phyloP scores from a whole-genome alignment of 768 basidiomycete genomes.

The Serpula lacrymans region DNA sequence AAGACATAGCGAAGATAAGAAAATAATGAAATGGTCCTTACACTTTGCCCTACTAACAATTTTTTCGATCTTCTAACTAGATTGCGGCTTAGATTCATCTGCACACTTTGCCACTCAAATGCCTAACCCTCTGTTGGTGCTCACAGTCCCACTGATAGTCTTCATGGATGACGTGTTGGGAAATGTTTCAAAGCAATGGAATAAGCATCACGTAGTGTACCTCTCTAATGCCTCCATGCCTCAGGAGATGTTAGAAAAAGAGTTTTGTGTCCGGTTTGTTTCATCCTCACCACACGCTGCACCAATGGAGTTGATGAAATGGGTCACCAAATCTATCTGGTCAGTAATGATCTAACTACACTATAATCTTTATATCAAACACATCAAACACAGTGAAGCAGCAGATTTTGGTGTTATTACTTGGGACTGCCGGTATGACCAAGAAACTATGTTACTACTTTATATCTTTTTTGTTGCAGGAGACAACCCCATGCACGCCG shows the following conservation, averaged over 20 bases:
- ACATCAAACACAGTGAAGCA: too few relatives aligned
- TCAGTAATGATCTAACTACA: conserved; percentile 3
- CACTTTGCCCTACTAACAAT: too few relatives aligned
- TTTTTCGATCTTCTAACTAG: too few relatives aligned
- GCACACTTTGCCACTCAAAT: conserved; percentile 10
- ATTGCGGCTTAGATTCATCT: conserved; percentile 1
- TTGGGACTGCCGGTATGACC: conserved; percentile 11
- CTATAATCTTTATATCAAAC: background rate
- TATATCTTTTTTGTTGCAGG: too few relatives aligned
- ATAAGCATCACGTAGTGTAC: conserved; percentile 25
- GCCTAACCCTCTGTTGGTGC: conserved; percentile 18
- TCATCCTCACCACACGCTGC: too few relatives aligned
- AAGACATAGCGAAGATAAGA: too few relatives aligned
- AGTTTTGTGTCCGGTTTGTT: conserved; percentile 21
- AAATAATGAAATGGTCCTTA: too few relatives aligned
- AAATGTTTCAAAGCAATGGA: conserved; percentile 28
- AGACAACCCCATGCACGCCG: too few relatives aligned
- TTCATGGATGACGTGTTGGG: conserved; percentile 30
- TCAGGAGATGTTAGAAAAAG: conserved; percentile 21
- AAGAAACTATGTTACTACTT: conserved; percentile 12
- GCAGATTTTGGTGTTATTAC: conserved; percentile 5
- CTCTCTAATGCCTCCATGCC: conserved; percentile 23
- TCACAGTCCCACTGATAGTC: conserved; percentile 13
- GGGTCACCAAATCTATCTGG: conserved; percentile 17
- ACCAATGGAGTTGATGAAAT: conserved; percentile 23